A percentile compares a stretch with the other conserved stretches of the same genome.
These are phyloP conservation scores for Amaranthus hypochondriacus DNA, from an alignment of 148 eudicot genomes.

Conservation along the genomic window DNA sequence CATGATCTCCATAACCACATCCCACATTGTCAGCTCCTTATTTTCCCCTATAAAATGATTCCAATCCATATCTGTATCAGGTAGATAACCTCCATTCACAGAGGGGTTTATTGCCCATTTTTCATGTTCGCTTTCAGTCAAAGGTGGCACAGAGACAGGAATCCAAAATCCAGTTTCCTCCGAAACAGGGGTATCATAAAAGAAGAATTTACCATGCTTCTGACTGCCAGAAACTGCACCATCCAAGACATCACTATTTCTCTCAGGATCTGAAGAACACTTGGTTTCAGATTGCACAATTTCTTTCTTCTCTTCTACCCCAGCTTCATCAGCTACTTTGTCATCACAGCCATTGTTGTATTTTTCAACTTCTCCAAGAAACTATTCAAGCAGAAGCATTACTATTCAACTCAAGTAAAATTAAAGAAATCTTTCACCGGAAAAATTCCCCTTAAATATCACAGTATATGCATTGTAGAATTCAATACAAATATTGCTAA, in stretches of 20 bases:
- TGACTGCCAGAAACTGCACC: constrained; percentile 17
- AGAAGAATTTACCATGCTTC: constrained; percentile 34
- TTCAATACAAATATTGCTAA: neutral
- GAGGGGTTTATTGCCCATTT: constrained; percentile 43
- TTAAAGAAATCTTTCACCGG: neutral
- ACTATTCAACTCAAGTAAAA: constrained; percentile 13
- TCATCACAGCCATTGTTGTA: constrained; percentile 1
- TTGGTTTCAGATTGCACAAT: constrained; percentile 11
- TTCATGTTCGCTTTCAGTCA: constrained; percentile 43
- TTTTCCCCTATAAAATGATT: constrained; percentile 55
- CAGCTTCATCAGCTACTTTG: constrained; percentile 15
- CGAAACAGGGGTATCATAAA: constrained; percentile 48
- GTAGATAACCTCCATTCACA: constrained; percentile 40
- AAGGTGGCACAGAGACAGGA: constrained; percentile 60
- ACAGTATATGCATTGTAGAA: neutral
- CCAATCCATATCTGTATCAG: constrained; percentile 57
- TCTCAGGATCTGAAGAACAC: constrained; percentile 2
- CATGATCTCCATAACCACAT: constrained; percentile 57
- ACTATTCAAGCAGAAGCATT: constrained; percentile 23
- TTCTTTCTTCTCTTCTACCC: constrained; percentile 14
- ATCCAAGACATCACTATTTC: constrained; percentile 1
- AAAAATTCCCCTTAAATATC: neutral
- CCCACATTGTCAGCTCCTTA: constrained; percentile 77
- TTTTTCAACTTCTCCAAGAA: constrained; percentile 24
- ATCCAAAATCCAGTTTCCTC: constrained; percentile 71